Percentiles rank a stretch among this genome's conserved stretches.
Conservation (phyloP, 352 stramenopile genomes). For the Pythium brachiatum region DNA sequence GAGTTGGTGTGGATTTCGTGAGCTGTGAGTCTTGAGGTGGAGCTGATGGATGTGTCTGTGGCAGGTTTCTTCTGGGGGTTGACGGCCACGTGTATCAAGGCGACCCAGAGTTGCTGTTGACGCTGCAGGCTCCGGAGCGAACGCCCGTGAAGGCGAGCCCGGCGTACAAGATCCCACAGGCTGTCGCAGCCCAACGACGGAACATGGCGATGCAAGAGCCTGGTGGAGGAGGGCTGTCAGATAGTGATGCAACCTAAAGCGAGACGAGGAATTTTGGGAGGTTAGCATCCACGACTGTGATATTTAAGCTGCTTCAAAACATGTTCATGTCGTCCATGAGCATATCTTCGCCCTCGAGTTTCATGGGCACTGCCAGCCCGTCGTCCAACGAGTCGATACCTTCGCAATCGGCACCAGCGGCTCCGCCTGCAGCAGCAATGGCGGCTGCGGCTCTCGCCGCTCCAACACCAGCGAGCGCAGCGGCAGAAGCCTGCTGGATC, state of each 20-base stretch:
- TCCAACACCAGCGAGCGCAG: not conserved
- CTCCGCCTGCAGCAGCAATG: conserved; percentile 11
- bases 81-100: conserved; percentile 82
- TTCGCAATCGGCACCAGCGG: conserved; percentile 61
- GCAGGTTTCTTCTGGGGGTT: conserved; percentile 74
- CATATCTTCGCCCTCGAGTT: conserved; percentile 82
- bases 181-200: conserved; percentile 29
- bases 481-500: conserved; percentile 14
- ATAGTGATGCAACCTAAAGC: conserved; percentile 15
- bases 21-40: not conserved
- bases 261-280: not conserved
- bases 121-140: conserved; percentile 44
- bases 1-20: not conserved
- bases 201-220: conserved; percentile 12
- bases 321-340: conserved; percentile 86
- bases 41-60: not conserved
- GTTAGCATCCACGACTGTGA: conserved; percentile 7
- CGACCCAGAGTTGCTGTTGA: conserved; percentile 53
- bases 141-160: conserved; percentile 37
- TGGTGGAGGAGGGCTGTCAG: not conserved
- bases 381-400: conserved; percentile 75
- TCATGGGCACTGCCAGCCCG: conserved; percentile 70
- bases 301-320: conserved; percentile 45
- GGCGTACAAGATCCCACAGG: conserved; percentile 45
- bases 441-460: not conserved